Evolutionary conservation across 2,329 filamentous ascomycete species (phyloP), one percentile per base, ranked within the genome.

Genomic region (Ascochyta rabiei): DNA sequence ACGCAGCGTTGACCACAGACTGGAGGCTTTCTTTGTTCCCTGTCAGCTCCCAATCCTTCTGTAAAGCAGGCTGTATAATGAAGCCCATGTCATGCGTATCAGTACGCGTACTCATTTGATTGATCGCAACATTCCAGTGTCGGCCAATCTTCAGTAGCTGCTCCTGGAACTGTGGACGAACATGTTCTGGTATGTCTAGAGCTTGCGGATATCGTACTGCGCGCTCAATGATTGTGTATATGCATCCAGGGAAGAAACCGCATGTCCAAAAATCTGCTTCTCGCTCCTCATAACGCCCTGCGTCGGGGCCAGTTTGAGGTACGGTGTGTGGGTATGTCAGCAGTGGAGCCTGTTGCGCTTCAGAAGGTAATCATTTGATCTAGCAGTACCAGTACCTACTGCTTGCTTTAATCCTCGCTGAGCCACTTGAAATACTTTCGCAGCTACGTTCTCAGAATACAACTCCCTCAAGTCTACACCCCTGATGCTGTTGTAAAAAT

Each of bases 51-150:
- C 77, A 84, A 24, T 81, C 77, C 24, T 76, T 72, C 19, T 76
- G 75, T 0, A 82, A 62, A 1, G 79, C 77, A 0, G 81, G 81
- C 45, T 79, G 75, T 4, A 83, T 75, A 23, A 84, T 84, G 59
- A 84, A 84, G 0, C 81, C 80, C 53, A 84, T 75, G 37, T 84
- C 82, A 52, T 84, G 82, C 0, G 81, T 84, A 48, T 83, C 79
- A 4, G 74, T 82, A 26, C 79, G 61, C 4, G 61, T 57, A 1
- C 70, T 72, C 71, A 76, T 54, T 54, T 67, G 8, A 15, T 68
- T 66, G 45, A 74, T 72, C 2, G 71, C 69, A 4, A 72, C 63
- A 15, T 65, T 61, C 60, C 69, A 73, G 41, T 73, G 68, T 1
- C 70, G 60, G 5, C 71, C 71, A 1, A 72, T 53, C 7, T 57